Evolutionary conservation across 768 basidiomycete genomes (phyloP).

Genomic region (Amanita molliuscula): DNA sequence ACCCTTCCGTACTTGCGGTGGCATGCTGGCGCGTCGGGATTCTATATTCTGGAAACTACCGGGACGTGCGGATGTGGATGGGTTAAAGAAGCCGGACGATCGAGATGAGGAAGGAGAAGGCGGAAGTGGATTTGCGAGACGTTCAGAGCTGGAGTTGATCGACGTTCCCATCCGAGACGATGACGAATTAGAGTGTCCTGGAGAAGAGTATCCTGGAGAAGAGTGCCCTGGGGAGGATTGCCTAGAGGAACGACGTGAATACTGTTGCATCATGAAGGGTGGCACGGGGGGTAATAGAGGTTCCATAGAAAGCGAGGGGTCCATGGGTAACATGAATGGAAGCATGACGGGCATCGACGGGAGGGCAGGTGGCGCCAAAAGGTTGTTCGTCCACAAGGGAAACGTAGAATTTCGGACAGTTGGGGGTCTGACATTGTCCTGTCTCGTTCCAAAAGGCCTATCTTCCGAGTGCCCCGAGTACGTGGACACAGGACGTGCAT

Average conservation of each 20-base stretch:
- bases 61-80: neutral
- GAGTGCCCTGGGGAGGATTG: slow-evolving; percentile 21
- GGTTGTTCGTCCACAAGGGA: slow-evolving; percentile 29
- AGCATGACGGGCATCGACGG: slow-evolving; percentile 20
- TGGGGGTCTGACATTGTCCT: slow-evolving; percentile 15
- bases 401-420: slow-evolving; percentile 22
- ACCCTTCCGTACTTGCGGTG: neutral
- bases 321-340: slow-evolving; percentile 8
- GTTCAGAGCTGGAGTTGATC: slow-evolving; percentile 23
- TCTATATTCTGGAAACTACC: neutral
- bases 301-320: slow-evolving; percentile 36
- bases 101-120: slow-evolving; percentile 7
- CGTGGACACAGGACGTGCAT: slow-evolving; percentile 42
- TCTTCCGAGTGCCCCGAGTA: slow-evolving; percentile 50
- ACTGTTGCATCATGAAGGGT: slow-evolving; percentile 66
- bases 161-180: slow-evolving; percentile 26
- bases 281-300: slow-evolving; percentile 64
- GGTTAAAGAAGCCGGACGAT: neutral
- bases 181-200: slow-evolving; percentile 22
- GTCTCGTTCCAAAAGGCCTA: slow-evolving; percentile 26
- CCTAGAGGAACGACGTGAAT: slow-evolving; percentile 27
- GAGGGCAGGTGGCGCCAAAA: slow-evolving; percentile 28
- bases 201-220: slow-evolving; percentile 22
- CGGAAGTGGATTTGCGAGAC: slow-evolving; percentile 12
- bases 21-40: slow-evolving; percentile 4